Percentiles rank a stretch among this genome's conserved stretches.
Evolutionary conservation across 352 stramenopile species (phyloP).

Genomic region (Phytophthora melonis): DNA sequence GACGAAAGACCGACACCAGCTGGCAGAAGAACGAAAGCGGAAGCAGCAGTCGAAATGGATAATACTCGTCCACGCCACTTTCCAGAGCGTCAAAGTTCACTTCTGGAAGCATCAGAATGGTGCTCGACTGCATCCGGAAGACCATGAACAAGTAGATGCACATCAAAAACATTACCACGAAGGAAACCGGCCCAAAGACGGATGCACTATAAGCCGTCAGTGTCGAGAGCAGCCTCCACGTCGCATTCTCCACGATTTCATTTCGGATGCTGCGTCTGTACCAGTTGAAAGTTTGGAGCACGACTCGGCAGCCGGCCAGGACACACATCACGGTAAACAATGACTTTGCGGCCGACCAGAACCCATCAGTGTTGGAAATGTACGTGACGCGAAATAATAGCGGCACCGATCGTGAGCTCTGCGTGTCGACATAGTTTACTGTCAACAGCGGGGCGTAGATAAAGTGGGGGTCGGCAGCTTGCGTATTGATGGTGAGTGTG

Average conservation of each 20-base stretch:
- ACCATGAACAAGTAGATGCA: slow-evolving; percentile 94
- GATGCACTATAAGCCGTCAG: slow-evolving; percentile 49
- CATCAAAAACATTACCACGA: slow-evolving; percentile 78
- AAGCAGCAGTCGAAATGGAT: slow-evolving; percentile 87
- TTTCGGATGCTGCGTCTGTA: slow-evolving; percentile 81
- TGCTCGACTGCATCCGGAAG: slow-evolving; percentile 92
- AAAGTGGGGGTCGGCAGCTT: slow-evolving; percentile 46
- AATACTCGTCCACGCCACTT: slow-evolving; percentile 84
- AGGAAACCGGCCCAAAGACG: slow-evolving; percentile 54
- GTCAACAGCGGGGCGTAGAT: slow-evolving; percentile 84
- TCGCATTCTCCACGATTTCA: slow-evolving; percentile 61
- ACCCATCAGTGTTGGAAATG: slow-evolving; percentile 76
- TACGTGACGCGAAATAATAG: slow-evolving; percentile 90
- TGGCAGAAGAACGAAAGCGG: slow-evolving; percentile 87
- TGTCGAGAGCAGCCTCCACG: slow-evolving; percentile 58
- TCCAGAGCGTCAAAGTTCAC: slow-evolving; percentile 59
- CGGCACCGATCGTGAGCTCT: slow-evolving; percentile 27
- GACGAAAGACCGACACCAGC: slow-evolving; percentile 68
- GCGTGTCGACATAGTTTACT: slow-evolving; percentile 79
- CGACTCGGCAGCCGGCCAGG: slow-evolving; percentile 58
- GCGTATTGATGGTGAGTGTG: slow-evolving; percentile 69
- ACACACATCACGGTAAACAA: slow-evolving; percentile 78
- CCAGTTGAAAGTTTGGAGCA: slow-evolving; percentile 91
- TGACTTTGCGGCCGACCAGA: slow-evolving; percentile 81
- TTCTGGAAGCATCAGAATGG: slow-evolving; percentile 91